A percentile compares a stretch with the other conserved stretches of the same genome.
phyloP scores from a whole-genome alignment of 371 early-diverging fungal species.

The Mortierella sp. region DNA sequence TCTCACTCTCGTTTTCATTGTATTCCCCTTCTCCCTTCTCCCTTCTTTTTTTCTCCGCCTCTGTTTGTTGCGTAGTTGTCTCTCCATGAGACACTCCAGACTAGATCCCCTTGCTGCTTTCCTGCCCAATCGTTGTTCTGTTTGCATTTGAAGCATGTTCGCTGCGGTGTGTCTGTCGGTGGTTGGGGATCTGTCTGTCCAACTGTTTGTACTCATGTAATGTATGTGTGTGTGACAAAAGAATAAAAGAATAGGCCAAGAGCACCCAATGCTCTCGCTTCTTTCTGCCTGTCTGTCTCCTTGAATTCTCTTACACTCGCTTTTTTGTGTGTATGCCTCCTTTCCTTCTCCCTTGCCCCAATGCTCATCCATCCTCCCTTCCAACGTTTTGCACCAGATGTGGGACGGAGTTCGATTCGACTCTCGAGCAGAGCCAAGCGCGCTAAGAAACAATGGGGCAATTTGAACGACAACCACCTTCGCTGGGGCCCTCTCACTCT shows the following conservation, averaged over 20 bases:
- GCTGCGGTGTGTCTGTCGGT: not conserved
- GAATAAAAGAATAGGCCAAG: not conserved
- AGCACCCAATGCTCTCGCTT: no score
- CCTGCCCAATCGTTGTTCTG: not conserved
- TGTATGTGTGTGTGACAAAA: not conserved
- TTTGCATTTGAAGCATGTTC: not conserved
- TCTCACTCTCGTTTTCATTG: not conserved
- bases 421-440: not conserved
- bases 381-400: not conserved
- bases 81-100: not conserved
- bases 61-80: not conserved
- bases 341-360: not conserved
- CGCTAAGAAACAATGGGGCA: not conserved
- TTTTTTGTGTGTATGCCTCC: constrained; percentile 16
- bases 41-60: not conserved
- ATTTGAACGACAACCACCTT: no score
- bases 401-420: not conserved
- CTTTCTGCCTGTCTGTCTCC: constrained; percentile 26
- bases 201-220: not conserved
- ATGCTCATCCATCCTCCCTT: not conserved
- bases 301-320: constrained; percentile 53
- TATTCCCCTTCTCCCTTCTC: not conserved
- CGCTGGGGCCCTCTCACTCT: no score
- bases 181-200: not conserved
- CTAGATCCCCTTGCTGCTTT: not conserved